A percentile compares a stretch with the other conserved stretches of the same genome.
Conservation (phyloP, 208 protist species). For the Phytomonas sp. region DNA sequence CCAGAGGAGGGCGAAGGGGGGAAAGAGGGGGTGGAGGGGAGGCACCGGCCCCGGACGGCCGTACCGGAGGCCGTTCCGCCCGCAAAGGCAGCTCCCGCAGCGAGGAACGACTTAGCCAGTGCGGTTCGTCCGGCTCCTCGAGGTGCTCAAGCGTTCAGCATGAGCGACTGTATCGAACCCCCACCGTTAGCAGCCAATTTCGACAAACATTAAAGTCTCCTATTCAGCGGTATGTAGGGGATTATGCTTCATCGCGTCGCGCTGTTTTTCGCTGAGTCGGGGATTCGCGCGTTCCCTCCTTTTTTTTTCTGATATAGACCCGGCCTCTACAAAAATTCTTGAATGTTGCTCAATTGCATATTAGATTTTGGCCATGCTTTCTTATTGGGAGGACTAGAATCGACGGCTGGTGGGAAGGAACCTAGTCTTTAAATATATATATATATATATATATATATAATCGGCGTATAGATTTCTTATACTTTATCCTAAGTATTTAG, state of each 20-base stretch:
- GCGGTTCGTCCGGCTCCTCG: conserved; percentile 24
- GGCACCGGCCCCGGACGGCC: conserved; percentile 40
- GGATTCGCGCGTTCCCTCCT: neutral
- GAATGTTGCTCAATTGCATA: conserved; percentile 7
- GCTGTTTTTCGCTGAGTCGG: conserved; percentile 41
- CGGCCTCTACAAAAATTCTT: neutral
- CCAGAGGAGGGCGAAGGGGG: conserved; percentile 2
- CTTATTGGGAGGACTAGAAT: conserved; percentile 1
- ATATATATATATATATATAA: neutral
- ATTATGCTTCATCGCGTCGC: conserved; percentile 16
- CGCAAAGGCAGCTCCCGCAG: conserved; percentile 7
- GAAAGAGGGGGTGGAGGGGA: conserved; percentile 24
- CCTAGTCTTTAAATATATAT: neutral
- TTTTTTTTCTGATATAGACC: conserved; percentile 12
- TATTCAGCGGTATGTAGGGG: neutral
- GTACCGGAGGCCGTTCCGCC: conserved; percentile 32
- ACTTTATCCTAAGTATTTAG: neutral
- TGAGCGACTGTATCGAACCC: conserved; percentile 59
- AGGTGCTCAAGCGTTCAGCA: conserved; percentile 16
- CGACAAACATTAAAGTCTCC: conserved; percentile 18
- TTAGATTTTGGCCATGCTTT: conserved; percentile 3
- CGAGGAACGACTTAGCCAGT: conserved; percentile 16
- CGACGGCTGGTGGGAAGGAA: neutral
- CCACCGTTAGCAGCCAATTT: conserved; percentile 56
- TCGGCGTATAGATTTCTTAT: no score